phyloP scores from a whole-genome alignment of 2,329 filamentous ascomycete genomes.

The Penicillium sp. region DNA sequence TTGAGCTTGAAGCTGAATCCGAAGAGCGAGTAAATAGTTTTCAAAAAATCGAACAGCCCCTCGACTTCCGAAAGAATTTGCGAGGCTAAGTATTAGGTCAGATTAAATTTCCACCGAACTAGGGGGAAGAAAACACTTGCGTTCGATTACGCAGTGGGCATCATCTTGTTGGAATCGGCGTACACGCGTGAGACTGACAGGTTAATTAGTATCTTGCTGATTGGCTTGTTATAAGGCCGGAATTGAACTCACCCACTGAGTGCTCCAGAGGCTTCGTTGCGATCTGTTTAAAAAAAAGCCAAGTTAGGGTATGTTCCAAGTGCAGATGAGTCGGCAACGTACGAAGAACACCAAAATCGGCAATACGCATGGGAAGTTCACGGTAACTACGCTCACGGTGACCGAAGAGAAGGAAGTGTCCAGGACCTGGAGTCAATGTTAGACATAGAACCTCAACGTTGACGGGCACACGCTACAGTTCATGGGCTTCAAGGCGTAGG shows the following conservation, averaged over 20 bases:
- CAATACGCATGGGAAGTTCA: slow-evolving; percentile 87
- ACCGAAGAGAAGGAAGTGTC: slow-evolving; percentile 85
- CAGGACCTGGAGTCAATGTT: slow-evolving; percentile 54
- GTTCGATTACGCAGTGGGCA: too few species aligned
- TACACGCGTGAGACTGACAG: slow-evolving; percentile 71
- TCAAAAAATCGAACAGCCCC: slow-evolving; percentile 83
- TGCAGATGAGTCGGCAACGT: not conserved
- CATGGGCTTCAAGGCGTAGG: slow-evolving; percentile 89
- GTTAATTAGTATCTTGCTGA: not conserved
- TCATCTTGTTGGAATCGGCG: slow-evolving; percentile 96
- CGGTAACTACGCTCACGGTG: slow-evolving; percentile 83
- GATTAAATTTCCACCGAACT: too few species aligned
- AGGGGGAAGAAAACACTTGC: too few species aligned
- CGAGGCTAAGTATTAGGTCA: too few species aligned
- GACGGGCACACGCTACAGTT: slow-evolving; percentile 64
- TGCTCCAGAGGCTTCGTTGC: slow-evolving; percentile 93
- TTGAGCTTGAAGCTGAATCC: slow-evolving; percentile 92
- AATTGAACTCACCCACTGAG: slow-evolving; percentile 65
- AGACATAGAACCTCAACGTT: not conserved
- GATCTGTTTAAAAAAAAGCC: slow-evolving; percentile 48
- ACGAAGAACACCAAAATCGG: slow-evolving; percentile 88
- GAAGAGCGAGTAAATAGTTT: slow-evolving; percentile 76
- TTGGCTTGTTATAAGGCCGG: not conserved
- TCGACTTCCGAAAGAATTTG: slow-evolving; percentile 73
- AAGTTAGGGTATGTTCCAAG: not conserved